phyloP scores from a whole-genome alignment of 768 basidiomycete species.

The Neoboletus subvelutipes region DNA sequence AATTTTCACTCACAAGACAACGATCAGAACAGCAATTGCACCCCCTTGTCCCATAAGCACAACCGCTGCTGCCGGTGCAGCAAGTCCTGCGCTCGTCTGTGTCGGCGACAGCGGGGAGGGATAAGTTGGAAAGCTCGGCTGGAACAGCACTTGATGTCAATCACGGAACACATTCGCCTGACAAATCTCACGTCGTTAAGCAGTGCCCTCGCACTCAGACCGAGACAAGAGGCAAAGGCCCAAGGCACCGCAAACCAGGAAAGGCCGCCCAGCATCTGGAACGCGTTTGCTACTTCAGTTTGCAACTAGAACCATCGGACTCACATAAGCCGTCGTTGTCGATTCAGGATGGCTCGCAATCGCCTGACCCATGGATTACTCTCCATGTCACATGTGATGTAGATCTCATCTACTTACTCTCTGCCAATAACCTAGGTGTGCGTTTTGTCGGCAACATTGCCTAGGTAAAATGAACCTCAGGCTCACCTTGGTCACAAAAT shows the following conservation, averaged over 20 bases:
- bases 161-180: no score
- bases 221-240: constrained; percentile 48
- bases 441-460: not conserved
- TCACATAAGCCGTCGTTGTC: constrained; percentile 51
- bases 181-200: constrained; percentile 28
- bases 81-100: constrained; percentile 44
- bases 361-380: constrained; percentile 31
- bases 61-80: constrained; percentile 45
- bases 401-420: constrained; percentile 28
- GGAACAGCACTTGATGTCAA: not conserved
- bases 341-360: constrained; percentile 51
- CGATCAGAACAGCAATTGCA: constrained; percentile 43
- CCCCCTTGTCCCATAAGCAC: constrained; percentile 48
- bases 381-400: not conserved
- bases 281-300: not conserved
- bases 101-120: constrained; percentile 40
- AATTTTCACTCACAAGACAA: constrained; percentile 36
- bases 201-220: constrained; percentile 41
- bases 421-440: constrained; percentile 50
- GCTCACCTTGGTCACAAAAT: constrained; percentile 49
- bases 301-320: not conserved
- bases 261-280: constrained; percentile 53
- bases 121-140: constrained; percentile 56
- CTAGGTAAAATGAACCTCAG: not conserved
- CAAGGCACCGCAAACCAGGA: constrained; percentile 60